Conservation (phyloP, 345 rosid species). For the Citrus hindsii region DNA sequence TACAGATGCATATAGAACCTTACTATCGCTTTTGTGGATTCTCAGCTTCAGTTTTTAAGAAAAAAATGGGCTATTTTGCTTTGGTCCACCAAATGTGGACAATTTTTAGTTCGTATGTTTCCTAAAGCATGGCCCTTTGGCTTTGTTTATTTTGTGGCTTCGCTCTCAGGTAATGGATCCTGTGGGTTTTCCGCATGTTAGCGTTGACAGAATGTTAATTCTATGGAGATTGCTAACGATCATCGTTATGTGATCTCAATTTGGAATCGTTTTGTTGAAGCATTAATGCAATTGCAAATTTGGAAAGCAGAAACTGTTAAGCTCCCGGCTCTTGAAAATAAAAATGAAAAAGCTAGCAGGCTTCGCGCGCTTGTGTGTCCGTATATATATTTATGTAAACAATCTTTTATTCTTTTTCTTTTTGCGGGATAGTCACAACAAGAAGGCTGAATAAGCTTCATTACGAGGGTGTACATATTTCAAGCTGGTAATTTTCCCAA, state of each 20-base stretch:
- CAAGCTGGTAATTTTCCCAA: neutral
- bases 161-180: neutral
- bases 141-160: neutral
- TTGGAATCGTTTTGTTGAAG: neutral
- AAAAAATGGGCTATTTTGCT: too few relatives aligned
- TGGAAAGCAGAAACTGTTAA: neutral
- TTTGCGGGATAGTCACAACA: too few relatives aligned
- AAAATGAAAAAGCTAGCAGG: neutral
- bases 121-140: neutral
- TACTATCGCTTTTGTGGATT: too few relatives aligned
- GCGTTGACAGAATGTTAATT: neutral
- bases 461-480: neutral
- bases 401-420: neutral
- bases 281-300: neutral
- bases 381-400: too few relatives aligned
- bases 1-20: too few relatives aligned
- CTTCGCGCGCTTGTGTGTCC: neutral
- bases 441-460: neutral
- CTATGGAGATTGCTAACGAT: neutral
- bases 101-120: neutral
- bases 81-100: neutral
- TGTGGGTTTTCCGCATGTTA: neutral
- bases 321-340: neutral
- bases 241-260: neutral
- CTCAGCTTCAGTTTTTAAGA: too few relatives aligned